Evolutionary conservation across 345 rosid genomes (phyloP).

Genomic region (Populus pruinosa): DNA sequence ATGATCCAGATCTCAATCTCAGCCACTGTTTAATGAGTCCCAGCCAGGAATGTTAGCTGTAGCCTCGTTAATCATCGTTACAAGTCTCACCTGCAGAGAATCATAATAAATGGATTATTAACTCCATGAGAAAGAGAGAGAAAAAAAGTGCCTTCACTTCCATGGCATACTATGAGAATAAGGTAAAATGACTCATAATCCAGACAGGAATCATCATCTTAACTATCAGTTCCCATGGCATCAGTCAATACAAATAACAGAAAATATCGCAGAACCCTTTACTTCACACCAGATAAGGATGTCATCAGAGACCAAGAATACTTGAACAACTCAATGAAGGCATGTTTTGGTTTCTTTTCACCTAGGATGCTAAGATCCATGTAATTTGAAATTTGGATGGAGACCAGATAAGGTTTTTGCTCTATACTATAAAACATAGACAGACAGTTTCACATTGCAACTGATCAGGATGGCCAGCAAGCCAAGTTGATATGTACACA

Average conservation of each 20-base stretch:
- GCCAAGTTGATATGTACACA: background rate
- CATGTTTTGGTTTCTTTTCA: background rate
- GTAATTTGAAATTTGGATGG: background rate
- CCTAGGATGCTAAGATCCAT: background rate
- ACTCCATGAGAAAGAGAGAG: background rate
- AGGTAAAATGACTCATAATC: background rate
- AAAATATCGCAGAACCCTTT: background rate
- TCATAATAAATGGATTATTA: background rate
- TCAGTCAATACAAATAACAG: background rate
- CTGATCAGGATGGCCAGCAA: background rate
- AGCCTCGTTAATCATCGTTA: conserved; percentile 68
- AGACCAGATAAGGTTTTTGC: background rate
- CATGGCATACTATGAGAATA: background rate
- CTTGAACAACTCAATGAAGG: background rate
- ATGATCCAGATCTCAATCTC: conserved; percentile 16
- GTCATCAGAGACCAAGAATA: background rate
- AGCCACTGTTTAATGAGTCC: conserved; percentile 33
- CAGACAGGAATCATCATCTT: background rate
- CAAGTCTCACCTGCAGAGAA: conserved; percentile 51
- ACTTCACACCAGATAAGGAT: background rate
- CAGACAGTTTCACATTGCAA: background rate
- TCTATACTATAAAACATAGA: background rate
- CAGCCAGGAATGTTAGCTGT: conserved; percentile 68
- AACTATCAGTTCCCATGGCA: background rate
- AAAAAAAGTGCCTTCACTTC: background rate